Evolutionary conservation across 2,329 filamentous ascomycete genomes (phyloP), one percentile per base, ranked within the genome.

Genomic region (Phyllosticta ampelicida): DNA sequence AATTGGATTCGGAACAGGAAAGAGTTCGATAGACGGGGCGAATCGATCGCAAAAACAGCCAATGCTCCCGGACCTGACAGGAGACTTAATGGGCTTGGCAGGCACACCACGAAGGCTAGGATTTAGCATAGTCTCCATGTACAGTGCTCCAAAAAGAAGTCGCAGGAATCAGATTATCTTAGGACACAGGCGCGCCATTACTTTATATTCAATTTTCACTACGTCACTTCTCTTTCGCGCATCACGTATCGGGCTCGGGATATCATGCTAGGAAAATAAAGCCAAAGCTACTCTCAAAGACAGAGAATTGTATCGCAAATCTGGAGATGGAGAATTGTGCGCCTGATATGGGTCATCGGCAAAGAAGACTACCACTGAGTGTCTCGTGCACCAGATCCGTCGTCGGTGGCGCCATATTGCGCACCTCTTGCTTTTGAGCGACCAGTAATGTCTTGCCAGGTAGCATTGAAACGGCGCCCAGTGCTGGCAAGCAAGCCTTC

Each of bases 401-500:
- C 54, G n/a, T 60, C 56, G 9, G 60, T 59, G 11, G 62, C 51
- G 2, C 63, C 63, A 53, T 63, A 62, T 1, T 44, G 16, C 16
- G 54, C 57, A 18, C 60, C 48, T 9, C 58, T 55, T 9, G 54
- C 51, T 51, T 61, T 62, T 49, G 75, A 72, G 20, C 80, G 71
- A 1, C 86, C 87, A 1, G 86, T 89, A 54, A 95, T 86, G 69
- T 95, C 90, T 70, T 92, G 83, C 90, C 90, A 96, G 1, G 87
- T 90, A 5, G 89, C 89, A 50, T 87, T 86, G 64, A 95, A 90
- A 29, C 90, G 80, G 59, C 90, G 77, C 5, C 90, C 85, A 0
- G 90, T 95, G 65, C 84, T 90, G 0, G 90, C 89, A 52, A 99
- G 76, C 53, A 99, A 76, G 10, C 91, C 89, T 74, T 99, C 94